A percentile compares a stretch with the other conserved stretches of the same genome.
These are phyloP conservation scores for Pestalotiopsis sp. DNA, from an alignment of 2,329 filamentous ascomycete genomes.

Conservation along the genomic window DNA sequence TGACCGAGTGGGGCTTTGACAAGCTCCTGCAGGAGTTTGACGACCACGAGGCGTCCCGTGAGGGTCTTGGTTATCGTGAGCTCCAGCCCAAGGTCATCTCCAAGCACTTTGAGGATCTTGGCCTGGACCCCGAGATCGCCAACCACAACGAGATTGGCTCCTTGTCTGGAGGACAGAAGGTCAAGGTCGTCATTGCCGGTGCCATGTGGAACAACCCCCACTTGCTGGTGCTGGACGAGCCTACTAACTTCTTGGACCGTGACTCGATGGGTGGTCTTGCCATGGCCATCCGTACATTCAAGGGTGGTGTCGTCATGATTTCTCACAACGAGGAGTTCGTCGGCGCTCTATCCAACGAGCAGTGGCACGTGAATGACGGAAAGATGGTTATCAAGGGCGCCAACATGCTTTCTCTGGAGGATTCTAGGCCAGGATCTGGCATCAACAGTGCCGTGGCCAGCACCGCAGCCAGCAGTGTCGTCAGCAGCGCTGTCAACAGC, in stretches of 20 bases:
- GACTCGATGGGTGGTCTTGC: slow-evolving; percentile 95
- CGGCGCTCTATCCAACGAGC: slow-evolving; percentile 90
- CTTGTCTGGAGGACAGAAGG: slow-evolving; percentile 94
- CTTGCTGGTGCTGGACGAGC: slow-evolving; percentile 94
- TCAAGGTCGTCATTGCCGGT: slow-evolving; percentile 96
- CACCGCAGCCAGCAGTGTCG: slow-evolving; percentile 54
- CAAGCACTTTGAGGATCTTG: slow-evolving; percentile 97
- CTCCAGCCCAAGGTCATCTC: slow-evolving; percentile 92
- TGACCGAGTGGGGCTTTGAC: slow-evolving; percentile 80
- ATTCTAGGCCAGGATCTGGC: slow-evolving; percentile 64
- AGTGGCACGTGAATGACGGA: slow-evolving; percentile 91
- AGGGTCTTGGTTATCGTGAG: slow-evolving; percentile 93
- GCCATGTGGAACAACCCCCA: slow-evolving; percentile 99
- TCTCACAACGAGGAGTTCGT: slow-evolving; percentile 99
- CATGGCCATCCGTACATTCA: slow-evolving; percentile 97
- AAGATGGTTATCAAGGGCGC: slow-evolving; percentile 82
- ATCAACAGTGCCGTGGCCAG: slow-evolving; percentile 56
- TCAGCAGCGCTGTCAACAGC: slow-evolving; percentile 69
- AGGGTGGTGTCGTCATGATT: slow-evolving; percentile 98
- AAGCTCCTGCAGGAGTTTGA: slow-evolving; percentile 98
- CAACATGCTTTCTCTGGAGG: slow-evolving; percentile 79
- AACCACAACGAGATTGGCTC: slow-evolving; percentile 98
- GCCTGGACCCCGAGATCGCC: slow-evolving; percentile 94
- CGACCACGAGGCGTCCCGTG: slow-evolving; percentile 96
- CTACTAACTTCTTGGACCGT: slow-evolving; percentile 98